Base-by-base conservation (phyloP, 805 yeast species). In the Yamadazyma kitorensis region DNA sequence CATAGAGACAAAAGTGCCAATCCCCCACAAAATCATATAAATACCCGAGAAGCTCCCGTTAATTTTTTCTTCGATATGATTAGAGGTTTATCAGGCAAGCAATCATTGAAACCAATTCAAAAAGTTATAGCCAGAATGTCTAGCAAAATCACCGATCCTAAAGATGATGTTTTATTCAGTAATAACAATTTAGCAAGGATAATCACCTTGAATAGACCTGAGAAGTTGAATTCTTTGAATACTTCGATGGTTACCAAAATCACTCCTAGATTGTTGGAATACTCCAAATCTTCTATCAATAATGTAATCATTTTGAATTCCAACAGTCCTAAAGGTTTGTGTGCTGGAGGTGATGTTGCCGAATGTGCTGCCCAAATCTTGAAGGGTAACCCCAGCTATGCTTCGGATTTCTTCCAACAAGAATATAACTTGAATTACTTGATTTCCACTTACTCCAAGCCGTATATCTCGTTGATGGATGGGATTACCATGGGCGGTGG, bases 401-500 rank as follows among this genome's bases (percentile, higher is more conserved):
- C 87, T 3, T 54, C 78, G 21, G 74, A 74, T 39, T 85, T 83
- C 61, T 91, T 93, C 67, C 74, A 77, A 40, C 57, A 70, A 36
- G 98, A 91, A 61, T 91, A 93, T 64, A 77, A 81, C 41, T 64
- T 93, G 51, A 80, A 93, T 66, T 84, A 80, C 52, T 64, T 82
- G 32, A 68, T 89, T 40, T 81, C 95, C 7, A 80, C 91, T n/a
- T 88, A 78, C 49, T 67, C 80, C 39, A 91, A 88, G 65, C 98
- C 98, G 1, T 72, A 85, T 40, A 80, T 93, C n/a, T 70, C 95
- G 0, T 52, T 87, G 24, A 81, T 84, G 78, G 82, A 93, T 54
- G 97, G 98, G 15, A 86, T 91, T 49, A 86, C 91, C 17, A 87
- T 93, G 95, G 98, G 98, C 36, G 98, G 98, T 33, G 98, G 98